Evolutionary conservation across 768 basidiomycete genomes (phyloP), one percentile per base, ranked within the genome.

Genomic region (Boletus coccyginus): DNA sequence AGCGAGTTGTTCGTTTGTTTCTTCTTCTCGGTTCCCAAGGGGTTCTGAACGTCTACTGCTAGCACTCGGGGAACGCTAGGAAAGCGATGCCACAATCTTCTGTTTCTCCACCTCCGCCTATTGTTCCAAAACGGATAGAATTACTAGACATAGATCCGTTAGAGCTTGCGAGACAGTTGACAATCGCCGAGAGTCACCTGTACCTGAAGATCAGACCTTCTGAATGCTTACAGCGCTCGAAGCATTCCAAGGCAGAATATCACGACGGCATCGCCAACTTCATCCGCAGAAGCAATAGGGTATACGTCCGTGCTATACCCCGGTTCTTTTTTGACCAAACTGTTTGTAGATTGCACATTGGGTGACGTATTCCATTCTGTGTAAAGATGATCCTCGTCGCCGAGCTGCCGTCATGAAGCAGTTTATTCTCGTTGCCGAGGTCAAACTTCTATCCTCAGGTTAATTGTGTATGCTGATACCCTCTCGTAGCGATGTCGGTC

Each of bases 111-210:
- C 73, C 79, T 12, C 62, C 83, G 1, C 85, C 84, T 7, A 77
- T 77, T 52, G 73, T 74, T 50, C 73, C 72, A 8, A 76, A 73
- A 64, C 79, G 78, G 56, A 62, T 84, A 55, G 82, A 82, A 43
- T 62, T 88, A 5, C 60, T 78, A 12, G 87, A 88, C 51, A 78
- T 88, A 45, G 81, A 86, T 59, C 78, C 86, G 0, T 65, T 85
- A 45, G 87, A 88, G 64, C 66, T 88, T 4, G 87, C 87, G 0
- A 76, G 87, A 14, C 87, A 88, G 67, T 67, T 88, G 60, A 88
- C 87, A 0, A 79, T 87, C 59, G 77, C 83, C 62, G 87, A 88
- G 66, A 81, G 78, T 51, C 71, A 75, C 14, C 69, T 85, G 42
- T 88, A 83, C 71, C 75, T 77, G 66, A 78, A 78, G 65, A 86